phyloP scores from a whole-genome alignment of 331 rosid genomes.

The Telfairia occidentalis region DNA sequence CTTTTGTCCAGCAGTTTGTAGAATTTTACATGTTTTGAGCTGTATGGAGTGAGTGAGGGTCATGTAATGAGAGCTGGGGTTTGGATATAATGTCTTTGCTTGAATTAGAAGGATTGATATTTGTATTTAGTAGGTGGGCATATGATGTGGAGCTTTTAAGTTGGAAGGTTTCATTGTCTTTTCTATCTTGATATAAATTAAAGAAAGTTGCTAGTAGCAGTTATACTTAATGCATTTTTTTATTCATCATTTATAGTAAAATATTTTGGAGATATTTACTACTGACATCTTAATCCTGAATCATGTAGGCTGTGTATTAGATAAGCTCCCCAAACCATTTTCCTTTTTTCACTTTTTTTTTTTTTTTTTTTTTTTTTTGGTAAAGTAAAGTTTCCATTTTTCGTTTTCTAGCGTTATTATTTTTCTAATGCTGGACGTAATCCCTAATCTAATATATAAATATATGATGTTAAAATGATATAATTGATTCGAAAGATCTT shows the following conservation, averaged over 20 bases:
- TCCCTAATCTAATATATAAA: too few relatives aligned
- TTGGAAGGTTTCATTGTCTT: background rate
- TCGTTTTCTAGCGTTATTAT: background rate
- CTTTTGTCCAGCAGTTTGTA: conserved; percentile 2
- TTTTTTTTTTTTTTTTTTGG: background rate
- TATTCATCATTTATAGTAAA: background rate
- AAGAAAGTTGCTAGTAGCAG: background rate
- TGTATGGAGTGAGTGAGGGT: conserved; percentile 10
- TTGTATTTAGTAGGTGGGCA: conserved; percentile 1
- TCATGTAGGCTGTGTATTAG: background rate
- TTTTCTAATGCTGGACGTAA: background rate
- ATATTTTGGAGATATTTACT: background rate
- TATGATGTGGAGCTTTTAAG: background rate
- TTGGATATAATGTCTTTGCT: conserved; percentile 5
- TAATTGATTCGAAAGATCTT: too few relatives aligned
- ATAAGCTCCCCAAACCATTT: background rate
- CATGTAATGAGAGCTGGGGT: conserved; percentile 12
- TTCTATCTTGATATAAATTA: background rate
- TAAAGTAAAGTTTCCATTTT: background rate
- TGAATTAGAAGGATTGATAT: background rate
- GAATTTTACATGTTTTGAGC: conserved; percentile 3
- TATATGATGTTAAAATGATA: too few relatives aligned
- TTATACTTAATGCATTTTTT: background rate
- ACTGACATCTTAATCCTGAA: background rate
- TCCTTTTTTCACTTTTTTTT: background rate